Conservation (phyloP, 2,329 filamentous ascomycete species). For the Paecilomyces variotii region DNA sequence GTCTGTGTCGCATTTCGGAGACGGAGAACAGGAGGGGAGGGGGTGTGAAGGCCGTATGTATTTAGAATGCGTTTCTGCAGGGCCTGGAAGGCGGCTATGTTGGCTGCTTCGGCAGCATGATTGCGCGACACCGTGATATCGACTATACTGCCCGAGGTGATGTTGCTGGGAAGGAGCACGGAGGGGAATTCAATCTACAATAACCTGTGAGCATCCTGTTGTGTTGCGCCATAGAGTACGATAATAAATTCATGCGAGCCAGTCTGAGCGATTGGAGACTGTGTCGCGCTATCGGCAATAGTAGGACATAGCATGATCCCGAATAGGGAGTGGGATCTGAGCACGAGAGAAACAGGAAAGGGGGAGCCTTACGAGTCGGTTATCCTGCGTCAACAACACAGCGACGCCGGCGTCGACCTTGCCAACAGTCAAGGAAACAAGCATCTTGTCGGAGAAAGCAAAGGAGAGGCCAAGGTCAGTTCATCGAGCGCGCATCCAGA, state of each 20-base stretch:
- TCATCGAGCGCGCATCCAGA: slow-evolving; percentile 4
- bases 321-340: neutral
- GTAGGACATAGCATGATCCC: neutral
- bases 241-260: neutral
- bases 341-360: slow-evolving; percentile 5
- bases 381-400: slow-evolving; percentile 92
- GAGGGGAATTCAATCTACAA: slow-evolving; percentile 94
- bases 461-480: neutral
- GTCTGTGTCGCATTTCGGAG: slow-evolving; percentile 98
- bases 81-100: slow-evolving; percentile 66
- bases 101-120: slow-evolving; percentile 63
- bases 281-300: neutral
- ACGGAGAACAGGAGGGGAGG: slow-evolving; percentile 68
- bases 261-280: neutral
- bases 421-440: slow-evolving; percentile 95
- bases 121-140: slow-evolving; percentile 95
- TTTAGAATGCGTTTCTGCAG: slow-evolving; percentile 86
- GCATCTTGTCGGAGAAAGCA: slow-evolving; percentile 50
- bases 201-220: slow-evolving; percentile 1
- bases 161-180: slow-evolving; percentile 89
- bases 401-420: slow-evolving; percentile 99
- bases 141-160: slow-evolving; percentile 92
- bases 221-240: neutral
- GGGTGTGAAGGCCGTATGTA: slow-evolving; percentile 75
- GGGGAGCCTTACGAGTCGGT: slow-evolving; percentile 66